Conservation (phyloP, 306 rosid genomes). For the Potentilla sterilis region DNA sequence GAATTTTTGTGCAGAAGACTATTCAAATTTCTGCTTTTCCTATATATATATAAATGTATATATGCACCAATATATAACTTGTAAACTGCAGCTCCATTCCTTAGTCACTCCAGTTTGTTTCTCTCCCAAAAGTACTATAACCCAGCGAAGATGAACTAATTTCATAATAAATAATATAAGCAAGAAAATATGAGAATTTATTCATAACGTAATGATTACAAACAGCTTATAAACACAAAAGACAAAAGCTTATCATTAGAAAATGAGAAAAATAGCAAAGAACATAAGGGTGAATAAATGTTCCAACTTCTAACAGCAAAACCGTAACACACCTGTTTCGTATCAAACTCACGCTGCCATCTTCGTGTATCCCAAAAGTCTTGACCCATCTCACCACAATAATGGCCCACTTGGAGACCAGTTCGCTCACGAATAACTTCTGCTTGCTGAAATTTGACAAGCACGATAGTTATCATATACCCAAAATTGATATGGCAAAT, state of each 20-base stretch:
- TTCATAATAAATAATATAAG: not conserved
- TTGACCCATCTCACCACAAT: slow-evolving; percentile 99
- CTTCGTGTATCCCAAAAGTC: slow-evolving; percentile 98
- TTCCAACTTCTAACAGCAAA: slow-evolving; percentile 18
- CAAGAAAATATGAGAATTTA: not conserved
- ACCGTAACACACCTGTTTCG: slow-evolving; percentile 61
- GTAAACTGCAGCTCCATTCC: no score
- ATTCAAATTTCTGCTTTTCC: not conserved
- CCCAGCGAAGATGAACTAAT: not conserved
- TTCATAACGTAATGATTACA: not conserved
- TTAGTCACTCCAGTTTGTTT: not conserved
- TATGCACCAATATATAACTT: no score
- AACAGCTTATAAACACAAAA: not conserved
- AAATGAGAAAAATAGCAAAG: slow-evolving; percentile 5
- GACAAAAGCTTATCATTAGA: not conserved
- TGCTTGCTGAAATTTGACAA: slow-evolving; percentile 77
- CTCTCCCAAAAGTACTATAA: not conserved
- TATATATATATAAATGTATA: no score
- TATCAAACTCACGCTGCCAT: slow-evolving; percentile 93
- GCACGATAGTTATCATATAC: slow-evolving; percentile 15
- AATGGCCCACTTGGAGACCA: slow-evolving; percentile 92
- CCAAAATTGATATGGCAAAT: not conserved
- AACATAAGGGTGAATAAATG: not conserved
- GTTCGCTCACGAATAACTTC: slow-evolving; percentile 97
- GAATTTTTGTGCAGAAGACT: not conserved